Evolutionary conservation across 495 filamentous ascomycete genomes (phyloP), one percentile per base, ranked within the genome.

Genomic region (Aspergillus sparsus): DNA sequence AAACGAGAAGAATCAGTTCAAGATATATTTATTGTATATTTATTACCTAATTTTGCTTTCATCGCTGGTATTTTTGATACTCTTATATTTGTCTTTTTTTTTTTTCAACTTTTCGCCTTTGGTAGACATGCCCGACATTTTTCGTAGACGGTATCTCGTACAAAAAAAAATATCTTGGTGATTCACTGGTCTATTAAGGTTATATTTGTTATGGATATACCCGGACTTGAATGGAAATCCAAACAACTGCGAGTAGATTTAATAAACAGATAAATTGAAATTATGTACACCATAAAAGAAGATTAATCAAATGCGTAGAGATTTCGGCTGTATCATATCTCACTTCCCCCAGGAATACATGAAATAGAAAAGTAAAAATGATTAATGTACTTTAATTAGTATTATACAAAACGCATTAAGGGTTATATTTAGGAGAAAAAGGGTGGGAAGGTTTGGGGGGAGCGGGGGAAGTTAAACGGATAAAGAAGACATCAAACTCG

Each of bases 401-500:
- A 27, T 46, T 63, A 34, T 62, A 59, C 53, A 62, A 39, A 4
- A 15, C 13, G 37, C 8, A 61, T 58, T 56, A 56, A n/a, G 32
- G 36, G 10, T 10, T 12, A 27, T 33, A 52, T 53, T 32, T 31
- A 18, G 39, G 37, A 18, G 27, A 49, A 34, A 36, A 46, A 41
- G n/a, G 2, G 13, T 50, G 12, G 44, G 16, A 27, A 47, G 16
- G 50, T 31, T 55, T 21, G 11, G 10, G 46, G n/a, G 33, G 45
- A 34, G 42, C 18, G n/a, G 51, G 46, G 54, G 21, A 34, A 33
- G 32, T 31, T 53, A 44, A 34, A 1, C 21, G 21, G 21, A 27
- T 21, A 44, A 54, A 53, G 18, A 36, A 59, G 37, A 53, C 58
- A 49, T 47, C 55, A 62, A 57, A 33, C 51, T 62, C 63, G 47